Evolutionary conservation across 176 grass and related monocot genomes (phyloP).

Genomic region (Poa pratensis): DNA sequence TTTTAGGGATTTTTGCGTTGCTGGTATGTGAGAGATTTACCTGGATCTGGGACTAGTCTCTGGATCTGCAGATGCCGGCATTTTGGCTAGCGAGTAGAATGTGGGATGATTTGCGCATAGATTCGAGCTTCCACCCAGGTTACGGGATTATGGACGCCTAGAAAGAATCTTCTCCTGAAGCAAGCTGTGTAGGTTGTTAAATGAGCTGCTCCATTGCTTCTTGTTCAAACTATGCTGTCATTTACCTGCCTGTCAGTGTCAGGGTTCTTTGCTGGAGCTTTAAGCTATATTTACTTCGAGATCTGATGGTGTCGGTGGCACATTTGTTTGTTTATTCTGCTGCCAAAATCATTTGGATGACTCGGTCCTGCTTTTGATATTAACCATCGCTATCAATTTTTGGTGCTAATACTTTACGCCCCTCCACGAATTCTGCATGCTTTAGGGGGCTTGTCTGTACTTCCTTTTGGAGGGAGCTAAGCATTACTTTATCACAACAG

Average conservation of each 20-base stretch:
- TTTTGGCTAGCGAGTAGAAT: constrained; percentile 24
- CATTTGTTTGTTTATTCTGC: constrained; percentile 37
- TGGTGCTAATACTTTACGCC: neutral
- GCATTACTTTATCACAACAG: constrained; percentile 18
- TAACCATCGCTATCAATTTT: constrained; percentile 19
- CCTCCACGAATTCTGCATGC: constrained; percentile 47
- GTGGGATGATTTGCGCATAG: neutral
- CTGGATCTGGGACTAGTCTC: constrained; percentile 34
- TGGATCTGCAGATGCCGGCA: constrained; percentile 36
- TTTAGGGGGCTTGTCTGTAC: constrained; percentile 42
- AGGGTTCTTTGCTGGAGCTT: constrained; percentile 47
- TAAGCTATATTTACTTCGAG: constrained; percentile 43
- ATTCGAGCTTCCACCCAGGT: neutral
- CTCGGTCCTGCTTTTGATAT: neutral
- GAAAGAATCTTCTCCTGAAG: neutral
- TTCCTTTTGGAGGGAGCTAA: constrained; percentile 12
- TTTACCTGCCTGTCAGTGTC: constrained; percentile 28
- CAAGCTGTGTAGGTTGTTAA: constrained; percentile 34
- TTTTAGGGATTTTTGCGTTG: neutral
- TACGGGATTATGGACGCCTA: neutral
- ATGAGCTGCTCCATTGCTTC: constrained; percentile 37
- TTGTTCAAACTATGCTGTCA: constrained; percentile 46
- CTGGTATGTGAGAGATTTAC: constrained; percentile 9
- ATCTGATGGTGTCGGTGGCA: constrained; percentile 42
- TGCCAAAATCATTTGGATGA: constrained; percentile 36